Percentiles rank a stretch among this genome's conserved stretches.
Conservation (phyloP, 441 rosid genomes). For the Flueggea neowawraea region DNA sequence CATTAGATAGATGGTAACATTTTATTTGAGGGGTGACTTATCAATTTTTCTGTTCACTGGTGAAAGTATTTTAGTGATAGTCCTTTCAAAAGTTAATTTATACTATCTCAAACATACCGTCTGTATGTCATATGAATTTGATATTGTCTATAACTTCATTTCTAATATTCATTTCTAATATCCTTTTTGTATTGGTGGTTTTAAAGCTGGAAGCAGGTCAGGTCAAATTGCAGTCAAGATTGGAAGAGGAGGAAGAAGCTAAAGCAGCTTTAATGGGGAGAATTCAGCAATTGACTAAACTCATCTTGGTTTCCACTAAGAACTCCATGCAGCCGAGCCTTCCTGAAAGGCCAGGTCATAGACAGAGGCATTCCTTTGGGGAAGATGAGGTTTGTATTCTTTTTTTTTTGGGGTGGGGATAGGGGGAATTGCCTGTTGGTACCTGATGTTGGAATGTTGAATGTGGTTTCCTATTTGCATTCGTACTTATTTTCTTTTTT, state of each 20-base stretch:
- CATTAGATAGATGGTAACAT: too few relatives aligned
- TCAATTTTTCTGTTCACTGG: background rate
- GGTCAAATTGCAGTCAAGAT: conserved; percentile 81
- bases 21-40: too few relatives aligned
- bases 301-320: conserved; percentile 94
- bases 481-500: conserved; percentile 9
- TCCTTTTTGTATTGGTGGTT: conserved; percentile 15
- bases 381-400: conserved; percentile 79
- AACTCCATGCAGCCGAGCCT: conserved; percentile 61
- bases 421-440: conserved; percentile 7
- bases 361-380: conserved; percentile 90
- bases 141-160: conserved; percentile 10
- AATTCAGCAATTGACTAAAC: conserved; percentile 89
- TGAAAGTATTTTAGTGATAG: background rate
- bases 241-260: conserved; percentile 95
- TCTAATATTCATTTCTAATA: conserved; percentile 10
- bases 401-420: conserved; percentile 6
- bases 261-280: conserved; percentile 97
- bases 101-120: background rate
- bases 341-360: conserved; percentile 61
- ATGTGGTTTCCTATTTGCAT: too few relatives aligned
- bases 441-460: conserved; percentile 5
- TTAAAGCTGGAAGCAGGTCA: conserved; percentile 84
- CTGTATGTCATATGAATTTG: conserved; percentile 14
- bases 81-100: background rate